Percentiles rank a stretch among this genome's conserved stretches.
phyloP scores from a whole-genome alignment of 306 rosid species.

The barrel medic (Medicago truncatula) region MtrunA17r5.0-ANR NC_053045.1:24723501-24724000 shows the following conservation, averaged over 20 bases:
- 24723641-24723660: conserved; percentile 24
- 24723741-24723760: background rate
- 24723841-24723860: background rate
- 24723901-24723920: background rate
- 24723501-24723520: conserved; percentile 37
- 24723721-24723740: background rate
- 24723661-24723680: background rate
- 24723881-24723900: background rate
- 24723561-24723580: conserved; percentile 1
- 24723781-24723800: background rate
- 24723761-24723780: background rate
- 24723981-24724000: no score
- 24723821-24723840: background rate
- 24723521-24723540: conserved; percentile 32
- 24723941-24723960: no score
- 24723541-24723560: conserved; percentile 22
- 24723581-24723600: conserved; percentile 18
- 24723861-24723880: background rate
- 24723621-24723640: background rate
- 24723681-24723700: background rate
- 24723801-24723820: background rate
- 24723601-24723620: background rate
- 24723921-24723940: no score
- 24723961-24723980: no score
- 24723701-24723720: background rate